phyloP scores from a whole-genome alignment of 2,329 filamentous ascomycete species.

The Exophiala bonariae region DNA sequence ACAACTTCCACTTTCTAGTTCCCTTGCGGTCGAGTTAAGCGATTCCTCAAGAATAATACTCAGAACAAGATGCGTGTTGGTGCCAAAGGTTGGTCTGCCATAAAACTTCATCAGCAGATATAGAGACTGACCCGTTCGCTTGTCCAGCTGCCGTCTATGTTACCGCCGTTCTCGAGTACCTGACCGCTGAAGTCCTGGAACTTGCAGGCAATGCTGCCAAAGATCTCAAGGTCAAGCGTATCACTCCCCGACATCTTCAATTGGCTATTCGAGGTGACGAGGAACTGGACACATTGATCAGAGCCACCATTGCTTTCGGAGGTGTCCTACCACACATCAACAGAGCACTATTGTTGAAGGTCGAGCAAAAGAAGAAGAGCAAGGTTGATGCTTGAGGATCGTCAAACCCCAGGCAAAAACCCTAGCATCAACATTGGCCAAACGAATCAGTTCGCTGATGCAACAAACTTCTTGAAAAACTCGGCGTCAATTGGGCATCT shows the following conservation, averaged over 20 bases:
- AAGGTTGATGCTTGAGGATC: conserved; percentile 42
- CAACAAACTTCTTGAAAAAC: not conserved
- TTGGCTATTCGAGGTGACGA: conserved; percentile 98
- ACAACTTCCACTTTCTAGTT: conserved; percentile 61
- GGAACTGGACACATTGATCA: conserved; percentile 95
- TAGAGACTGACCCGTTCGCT: conserved; percentile 19
- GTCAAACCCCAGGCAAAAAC: not conserved
- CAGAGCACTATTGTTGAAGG: conserved; percentile 90
- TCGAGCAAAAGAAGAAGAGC: conserved; percentile 95
- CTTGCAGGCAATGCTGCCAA: conserved; percentile 98
- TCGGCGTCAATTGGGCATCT: conserved; percentile 18
- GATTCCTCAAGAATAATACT: conserved; percentile 98
- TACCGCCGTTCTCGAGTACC: conserved; percentile 95
- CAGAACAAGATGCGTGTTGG: conserved; percentile 99
- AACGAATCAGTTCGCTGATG: not conserved
- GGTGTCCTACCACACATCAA: conserved; percentile 99
- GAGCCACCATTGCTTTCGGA: conserved; percentile 96
- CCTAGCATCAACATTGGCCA: not conserved
- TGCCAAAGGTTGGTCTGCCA: conserved; percentile 65
- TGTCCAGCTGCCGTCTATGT: conserved; percentile 84
- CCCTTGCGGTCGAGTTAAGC: conserved; percentile 99
- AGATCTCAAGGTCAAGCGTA: conserved; percentile 99
- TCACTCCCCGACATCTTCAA: conserved; percentile 95
- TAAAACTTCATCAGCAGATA: conserved; percentile 2
- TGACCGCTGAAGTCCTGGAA: conserved; percentile 97